phyloP scores from a whole-genome alignment of 106 monocot genomes.

The Allium cepa region DNA sequence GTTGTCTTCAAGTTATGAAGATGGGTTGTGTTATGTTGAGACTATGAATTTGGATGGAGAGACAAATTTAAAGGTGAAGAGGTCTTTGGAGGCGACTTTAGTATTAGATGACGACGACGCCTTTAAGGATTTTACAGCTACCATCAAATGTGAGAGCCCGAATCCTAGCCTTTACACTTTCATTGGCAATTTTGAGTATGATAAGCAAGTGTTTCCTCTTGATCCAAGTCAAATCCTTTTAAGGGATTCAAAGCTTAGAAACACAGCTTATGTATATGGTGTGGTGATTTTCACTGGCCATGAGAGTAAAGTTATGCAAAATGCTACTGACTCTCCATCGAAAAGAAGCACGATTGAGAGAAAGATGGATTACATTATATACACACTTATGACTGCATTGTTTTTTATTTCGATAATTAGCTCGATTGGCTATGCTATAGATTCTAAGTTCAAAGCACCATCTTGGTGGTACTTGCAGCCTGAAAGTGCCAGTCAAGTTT shows the following conservation, averaged over 20 bases:
- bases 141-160: conserved; percentile 59
- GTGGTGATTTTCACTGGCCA: conserved; percentile 70
- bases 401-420: conserved; percentile 49
- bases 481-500: conserved; percentile 13
- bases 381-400: conserved; percentile 38
- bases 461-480: conserved; percentile 63
- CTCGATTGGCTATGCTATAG: conserved; percentile 39
- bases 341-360: conserved; percentile 64
- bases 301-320: conserved; percentile 83
- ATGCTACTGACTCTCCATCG: conserved; percentile 48
- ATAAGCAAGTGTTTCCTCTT: conserved; percentile 31
- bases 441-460: conserved; percentile 25
- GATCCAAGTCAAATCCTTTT: conserved; percentile 60
- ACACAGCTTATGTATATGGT: conserved; percentile 59
- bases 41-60: conserved; percentile 62
- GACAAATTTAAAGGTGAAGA: conserved; percentile 73
- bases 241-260: conserved; percentile 75
- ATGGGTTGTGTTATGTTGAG: conserved; percentile 58
- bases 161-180: conserved; percentile 68
- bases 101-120: conserved; percentile 25
- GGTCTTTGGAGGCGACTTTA: conserved; percentile 42
- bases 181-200: conserved; percentile 57
- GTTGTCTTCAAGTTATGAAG: conserved; percentile 60
- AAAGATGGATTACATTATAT: conserved; percentile 63
- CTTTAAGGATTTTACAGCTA: conserved; percentile 38